phyloP scores from a whole-genome alignment of 2,329 filamentous ascomycete species.

The Colletotrichum lini region DNA sequence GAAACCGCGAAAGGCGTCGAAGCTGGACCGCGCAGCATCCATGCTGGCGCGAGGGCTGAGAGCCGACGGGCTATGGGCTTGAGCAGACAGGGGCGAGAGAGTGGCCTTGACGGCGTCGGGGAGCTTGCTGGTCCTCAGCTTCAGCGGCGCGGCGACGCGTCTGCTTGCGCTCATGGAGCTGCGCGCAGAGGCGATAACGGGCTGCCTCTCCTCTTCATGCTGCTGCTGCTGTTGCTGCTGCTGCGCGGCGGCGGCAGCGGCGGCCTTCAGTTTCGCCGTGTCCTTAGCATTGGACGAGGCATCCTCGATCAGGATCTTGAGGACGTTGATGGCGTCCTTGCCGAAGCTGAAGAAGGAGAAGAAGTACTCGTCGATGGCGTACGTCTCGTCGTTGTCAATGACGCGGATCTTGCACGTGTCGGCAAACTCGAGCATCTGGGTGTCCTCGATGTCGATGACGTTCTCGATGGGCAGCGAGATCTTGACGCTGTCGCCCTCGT shows the following conservation, averaged over 20 bases:
- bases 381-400: slow-evolving; percentile 94
- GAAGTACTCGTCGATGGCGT: slow-evolving; percentile 97
- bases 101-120: slow-evolving; percentile 74
- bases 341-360: slow-evolving; percentile 95
- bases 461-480: slow-evolving; percentile 92
- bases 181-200: slow-evolving; percentile 35
- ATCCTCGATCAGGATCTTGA: slow-evolving; percentile 81
- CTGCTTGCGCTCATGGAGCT: slow-evolving; percentile 42
- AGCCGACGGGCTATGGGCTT: slow-evolving; percentile 54
- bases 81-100: slow-evolving; percentile 64
- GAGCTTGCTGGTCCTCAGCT: slow-evolving; percentile 58
- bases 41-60: slow-evolving; percentile 69
- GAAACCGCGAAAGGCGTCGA: slow-evolving; percentile 66
- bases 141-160: slow-evolving; percentile 44
- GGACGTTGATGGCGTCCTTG: slow-evolving; percentile 83
- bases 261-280: slow-evolving; percentile 21
- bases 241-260: no score
- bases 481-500: slow-evolving; percentile 97
- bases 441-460: slow-evolving; percentile 93
- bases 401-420: slow-evolving; percentile 95
- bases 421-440: slow-evolving; percentile 89
- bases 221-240: no score
- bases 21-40: slow-evolving; percentile 67
- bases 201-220: slow-evolving; percentile 23
- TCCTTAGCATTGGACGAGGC: slow-evolving; percentile 58